Evolutionary conservation across 2,329 filamentous ascomycete genomes (phyloP).

Genomic region (Cercospora canescens): DNA sequence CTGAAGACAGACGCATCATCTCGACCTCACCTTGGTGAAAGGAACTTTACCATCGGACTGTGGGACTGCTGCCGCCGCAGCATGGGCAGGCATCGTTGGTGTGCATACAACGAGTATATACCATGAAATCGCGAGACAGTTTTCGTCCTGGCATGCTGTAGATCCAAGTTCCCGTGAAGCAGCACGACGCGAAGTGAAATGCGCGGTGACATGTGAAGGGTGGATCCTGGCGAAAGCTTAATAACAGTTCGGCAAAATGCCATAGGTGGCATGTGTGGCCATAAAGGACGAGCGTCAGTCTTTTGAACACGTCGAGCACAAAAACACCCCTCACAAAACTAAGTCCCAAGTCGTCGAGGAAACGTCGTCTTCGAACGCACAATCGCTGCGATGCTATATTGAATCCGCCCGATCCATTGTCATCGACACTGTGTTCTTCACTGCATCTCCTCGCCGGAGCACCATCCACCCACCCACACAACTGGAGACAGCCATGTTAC

Average conservation of each 20-base stretch:
- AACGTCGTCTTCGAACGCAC: not conserved
- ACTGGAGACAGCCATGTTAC: conserved; percentile 24
- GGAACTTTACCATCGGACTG: too few relatives aligned
- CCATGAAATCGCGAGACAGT: not conserved
- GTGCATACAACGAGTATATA: not conserved
- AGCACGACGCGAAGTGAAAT: not conserved
- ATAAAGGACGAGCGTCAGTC: not conserved
- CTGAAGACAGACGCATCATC: not conserved
- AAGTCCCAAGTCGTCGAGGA: not conserved
- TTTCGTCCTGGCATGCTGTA: not conserved
- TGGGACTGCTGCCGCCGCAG: not conserved
- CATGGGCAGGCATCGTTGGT: not conserved
- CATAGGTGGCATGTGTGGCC: conserved; percentile 6
- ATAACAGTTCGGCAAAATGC: not conserved
- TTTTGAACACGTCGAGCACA: conserved; percentile 10
- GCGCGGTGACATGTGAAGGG: not conserved
- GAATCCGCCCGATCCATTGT: not conserved
- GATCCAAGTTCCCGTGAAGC: not conserved
- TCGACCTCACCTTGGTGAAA: too few relatives aligned
- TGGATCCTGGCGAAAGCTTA: conserved; percentile 1
- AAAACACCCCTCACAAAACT: not conserved
- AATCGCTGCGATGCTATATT: not conserved
- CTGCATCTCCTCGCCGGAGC: not conserved
- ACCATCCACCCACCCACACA: conserved; percentile 5
- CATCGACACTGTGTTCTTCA: not conserved